A percentile compares a stretch with the other conserved stretches of the same genome.
phyloP scores from a whole-genome alignment of 2,329 filamentous ascomycete species.

The Falciphora oryzae region DNA sequence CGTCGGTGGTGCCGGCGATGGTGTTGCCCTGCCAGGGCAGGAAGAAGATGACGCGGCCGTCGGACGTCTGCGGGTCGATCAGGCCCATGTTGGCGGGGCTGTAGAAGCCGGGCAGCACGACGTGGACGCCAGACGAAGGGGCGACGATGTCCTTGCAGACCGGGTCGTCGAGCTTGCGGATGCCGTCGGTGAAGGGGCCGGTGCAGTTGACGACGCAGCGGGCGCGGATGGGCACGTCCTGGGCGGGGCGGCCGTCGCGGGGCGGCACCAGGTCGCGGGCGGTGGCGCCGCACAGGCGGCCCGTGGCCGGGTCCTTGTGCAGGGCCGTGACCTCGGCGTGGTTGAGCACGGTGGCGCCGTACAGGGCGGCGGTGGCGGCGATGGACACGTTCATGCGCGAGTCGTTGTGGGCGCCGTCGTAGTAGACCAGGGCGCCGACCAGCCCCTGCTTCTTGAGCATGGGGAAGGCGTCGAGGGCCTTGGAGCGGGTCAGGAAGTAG shows the following conservation, averaged over 20 bases:
- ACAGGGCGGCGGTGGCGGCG: slow-evolving; percentile 72
- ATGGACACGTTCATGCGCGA: slow-evolving; percentile 83
- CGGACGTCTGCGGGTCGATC: slow-evolving; percentile 74
- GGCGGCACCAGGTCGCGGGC: slow-evolving; percentile 58
- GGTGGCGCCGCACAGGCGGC: slow-evolving; percentile 63
- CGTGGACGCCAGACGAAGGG: slow-evolving; percentile 75
- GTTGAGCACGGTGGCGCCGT: slow-evolving; percentile 75
- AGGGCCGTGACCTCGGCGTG: slow-evolving; percentile 73
- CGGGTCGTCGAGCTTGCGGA: slow-evolving; percentile 75
- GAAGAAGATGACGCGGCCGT: slow-evolving; percentile 85
- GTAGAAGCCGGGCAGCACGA: slow-evolving; percentile 74
- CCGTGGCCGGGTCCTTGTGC: slow-evolving; percentile 59
- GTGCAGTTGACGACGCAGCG: slow-evolving; percentile 82
- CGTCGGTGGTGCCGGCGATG: slow-evolving; percentile 77
- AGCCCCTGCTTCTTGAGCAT: slow-evolving; percentile 70
- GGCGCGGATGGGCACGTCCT: slow-evolving; percentile 65
- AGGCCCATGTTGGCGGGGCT: slow-evolving; percentile 76
- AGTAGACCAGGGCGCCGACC: slow-evolving; percentile 77
- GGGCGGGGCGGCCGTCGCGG: slow-evolving; percentile 45
- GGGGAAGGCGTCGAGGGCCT: slow-evolving; percentile 71
- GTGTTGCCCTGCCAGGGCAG: slow-evolving; percentile 84
- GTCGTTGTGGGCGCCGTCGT: slow-evolving; percentile 82
- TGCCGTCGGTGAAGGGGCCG: slow-evolving; percentile 73
- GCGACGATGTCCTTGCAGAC: slow-evolving; percentile 66
- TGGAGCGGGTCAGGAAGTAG: slow-evolving; percentile 72